A percentile compares a stretch with the other conserved stretches of the same genome.
Conservation (phyloP, 2,329 filamentous ascomycete species). For the Annulohypoxylon truncatum region DNA sequence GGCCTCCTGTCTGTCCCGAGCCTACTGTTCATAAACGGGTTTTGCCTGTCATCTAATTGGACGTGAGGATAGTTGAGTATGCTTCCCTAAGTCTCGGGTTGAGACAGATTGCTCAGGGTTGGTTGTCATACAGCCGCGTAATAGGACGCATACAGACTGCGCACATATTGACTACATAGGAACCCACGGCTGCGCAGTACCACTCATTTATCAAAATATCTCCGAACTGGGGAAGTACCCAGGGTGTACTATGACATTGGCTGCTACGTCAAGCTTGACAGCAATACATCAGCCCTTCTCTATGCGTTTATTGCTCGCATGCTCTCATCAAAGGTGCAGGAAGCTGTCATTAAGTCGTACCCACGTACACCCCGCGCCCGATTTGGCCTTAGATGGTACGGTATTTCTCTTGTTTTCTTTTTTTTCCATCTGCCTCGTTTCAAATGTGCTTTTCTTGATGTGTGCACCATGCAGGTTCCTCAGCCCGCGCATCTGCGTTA, state of each 20-base stretch:
- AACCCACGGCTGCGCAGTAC: slow-evolving; percentile 33
- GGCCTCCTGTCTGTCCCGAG: slow-evolving; percentile 16
- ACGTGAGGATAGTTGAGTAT: background rate
- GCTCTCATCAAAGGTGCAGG: slow-evolving; percentile 29
- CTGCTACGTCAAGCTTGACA: slow-evolving; percentile 37
- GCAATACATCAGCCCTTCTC: slow-evolving; percentile 22
- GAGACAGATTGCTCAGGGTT: slow-evolving; percentile 20
- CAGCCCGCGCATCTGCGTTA: slow-evolving; percentile 27
- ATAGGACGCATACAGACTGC: slow-evolving; percentile 28
- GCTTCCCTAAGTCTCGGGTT: slow-evolving; percentile 23
- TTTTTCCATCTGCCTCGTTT: slow-evolving; percentile 33
- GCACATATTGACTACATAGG: slow-evolving; percentile 12
- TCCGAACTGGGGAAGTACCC: slow-evolving; percentile 33
- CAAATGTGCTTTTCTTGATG: slow-evolving; percentile 28
- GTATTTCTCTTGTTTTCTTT: slow-evolving; percentile 22
- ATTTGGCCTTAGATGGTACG: slow-evolving; percentile 25
- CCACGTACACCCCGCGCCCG: slow-evolving; percentile 25
- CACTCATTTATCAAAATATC: slow-evolving; percentile 34
- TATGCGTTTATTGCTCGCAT: slow-evolving; percentile 35
- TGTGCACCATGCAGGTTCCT: slow-evolving; percentile 26
- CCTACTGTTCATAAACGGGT: slow-evolving; percentile 21
- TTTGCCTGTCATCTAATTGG: slow-evolving; percentile 16
- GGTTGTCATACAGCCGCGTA: slow-evolving; percentile 39
- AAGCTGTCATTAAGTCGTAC: slow-evolving; percentile 28
- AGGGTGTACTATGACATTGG: slow-evolving; percentile 16